Percentiles rank a stretch among this genome's conserved stretches.
These are phyloP conservation scores for Athelia psychrophila DNA, from an alignment of 1,284 basidiomycete genomes.

Conservation along the genomic window DNA sequence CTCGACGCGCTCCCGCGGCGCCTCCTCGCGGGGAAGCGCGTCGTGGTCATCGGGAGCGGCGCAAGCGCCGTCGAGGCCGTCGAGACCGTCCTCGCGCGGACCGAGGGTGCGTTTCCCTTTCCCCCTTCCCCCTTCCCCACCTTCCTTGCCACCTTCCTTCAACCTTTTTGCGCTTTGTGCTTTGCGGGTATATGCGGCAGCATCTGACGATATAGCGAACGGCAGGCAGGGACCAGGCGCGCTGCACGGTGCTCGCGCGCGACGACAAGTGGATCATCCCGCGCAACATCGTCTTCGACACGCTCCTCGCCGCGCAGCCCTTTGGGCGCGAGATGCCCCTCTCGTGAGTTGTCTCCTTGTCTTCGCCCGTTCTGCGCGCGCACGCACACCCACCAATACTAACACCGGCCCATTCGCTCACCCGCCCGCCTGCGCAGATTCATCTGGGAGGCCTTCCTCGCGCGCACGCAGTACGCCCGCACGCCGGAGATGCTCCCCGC, in stretches of 20 bases:
- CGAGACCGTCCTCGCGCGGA: constrained; percentile 46
- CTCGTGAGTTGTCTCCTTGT: constrained; percentile 30
- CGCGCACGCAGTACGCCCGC: constrained; percentile 50
- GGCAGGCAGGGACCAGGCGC: neutral
- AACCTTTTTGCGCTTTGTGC: too few species aligned
- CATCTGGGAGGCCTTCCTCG: constrained; percentile 50
- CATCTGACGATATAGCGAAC: too few species aligned
- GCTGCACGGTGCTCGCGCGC: constrained; percentile 46
- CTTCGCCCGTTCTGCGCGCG: neutral
- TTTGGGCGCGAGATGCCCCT: constrained; percentile 53
- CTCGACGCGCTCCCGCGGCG: constrained; percentile 38
- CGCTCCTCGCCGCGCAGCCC: constrained; percentile 51
- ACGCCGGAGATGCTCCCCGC: constrained; percentile 45
- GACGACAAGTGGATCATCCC: constrained; percentile 51
- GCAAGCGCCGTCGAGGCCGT: constrained; percentile 63
- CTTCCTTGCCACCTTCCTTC: too few species aligned
- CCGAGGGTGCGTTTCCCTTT: too few species aligned
- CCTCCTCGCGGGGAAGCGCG: constrained; percentile 41
- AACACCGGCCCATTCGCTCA: constrained; percentile 1
- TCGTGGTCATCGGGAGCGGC: constrained; percentile 55
- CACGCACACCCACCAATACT: too few species aligned
- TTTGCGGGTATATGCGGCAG: too few species aligned
- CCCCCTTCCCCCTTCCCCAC: too few species aligned
- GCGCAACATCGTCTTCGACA: constrained; percentile 52
- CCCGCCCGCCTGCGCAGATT: constrained; percentile 31